These are phyloP conservation scores for Camelina laxa DNA, from an alignment of 345 rosid genomes.

Conservation along the genomic window DNA sequence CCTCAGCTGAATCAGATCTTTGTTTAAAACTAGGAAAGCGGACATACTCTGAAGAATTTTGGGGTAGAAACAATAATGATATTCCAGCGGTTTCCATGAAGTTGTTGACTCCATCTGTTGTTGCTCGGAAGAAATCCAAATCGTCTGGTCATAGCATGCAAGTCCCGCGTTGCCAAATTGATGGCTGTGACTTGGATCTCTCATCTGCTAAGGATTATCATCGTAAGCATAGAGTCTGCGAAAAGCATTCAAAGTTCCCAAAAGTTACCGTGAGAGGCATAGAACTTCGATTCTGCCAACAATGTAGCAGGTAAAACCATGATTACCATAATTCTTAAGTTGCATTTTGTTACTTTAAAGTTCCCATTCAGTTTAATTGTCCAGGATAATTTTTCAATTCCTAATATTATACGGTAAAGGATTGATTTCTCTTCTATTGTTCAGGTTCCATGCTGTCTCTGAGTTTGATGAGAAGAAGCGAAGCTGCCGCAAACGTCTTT, in stretches of 20 bases:
- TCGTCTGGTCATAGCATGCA: slow-evolving; percentile 52
- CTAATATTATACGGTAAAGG: background rate
- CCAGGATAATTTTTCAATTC: background rate
- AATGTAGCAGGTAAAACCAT: slow-evolving; percentile 77
- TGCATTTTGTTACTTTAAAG: slow-evolving; percentile 10
- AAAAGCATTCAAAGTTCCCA: slow-evolving; percentile 75
- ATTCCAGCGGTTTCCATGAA: slow-evolving; percentile 46
- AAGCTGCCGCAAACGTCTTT: slow-evolving; percentile 92
- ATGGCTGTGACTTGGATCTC: slow-evolving; percentile 69
- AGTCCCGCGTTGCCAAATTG: slow-evolving; percentile 75
- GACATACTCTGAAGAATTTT: slow-evolving; percentile 68
- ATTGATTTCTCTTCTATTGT: slow-evolving; percentile 13
- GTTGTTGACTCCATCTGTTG: slow-evolving; percentile 48
- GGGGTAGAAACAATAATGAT: slow-evolving; percentile 55
- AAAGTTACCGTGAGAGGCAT: slow-evolving; percentile 66
- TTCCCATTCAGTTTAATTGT: background rate
- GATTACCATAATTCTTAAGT: background rate
- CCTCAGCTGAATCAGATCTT: slow-evolving; percentile 44
- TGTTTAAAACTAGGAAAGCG: slow-evolving; percentile 46
- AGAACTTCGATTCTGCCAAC: slow-evolving; percentile 87
- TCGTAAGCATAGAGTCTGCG: slow-evolving; percentile 82
- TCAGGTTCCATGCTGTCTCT: slow-evolving; percentile 80
- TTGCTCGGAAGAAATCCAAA: slow-evolving; percentile 70
- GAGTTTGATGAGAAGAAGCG: slow-evolving; percentile 95
- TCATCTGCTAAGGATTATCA: slow-evolving; percentile 74